Conservation (phyloP, 2,329 filamentous ascomycete species). For the Fusarium avenaceum region DNA sequence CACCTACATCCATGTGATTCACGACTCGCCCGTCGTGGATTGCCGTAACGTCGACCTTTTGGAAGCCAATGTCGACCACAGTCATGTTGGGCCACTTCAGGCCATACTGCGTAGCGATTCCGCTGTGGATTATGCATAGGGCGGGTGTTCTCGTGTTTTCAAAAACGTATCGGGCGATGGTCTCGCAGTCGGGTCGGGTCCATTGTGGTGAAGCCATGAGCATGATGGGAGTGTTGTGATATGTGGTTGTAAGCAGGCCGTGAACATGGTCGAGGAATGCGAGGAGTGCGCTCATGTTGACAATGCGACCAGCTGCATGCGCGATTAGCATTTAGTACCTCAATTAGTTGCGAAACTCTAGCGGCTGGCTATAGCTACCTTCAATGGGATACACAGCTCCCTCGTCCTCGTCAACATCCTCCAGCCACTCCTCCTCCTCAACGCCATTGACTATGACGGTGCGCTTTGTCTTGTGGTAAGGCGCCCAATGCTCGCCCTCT, state of each 20-base stretch:
- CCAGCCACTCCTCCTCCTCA: conserved; percentile 80
- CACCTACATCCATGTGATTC: conserved; percentile 75
- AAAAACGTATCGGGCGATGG: conserved; percentile 93
- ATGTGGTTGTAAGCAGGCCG: conserved; percentile 87
- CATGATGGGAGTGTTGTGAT: conserved; percentile 96
- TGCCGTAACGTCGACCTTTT: conserved; percentile 93
- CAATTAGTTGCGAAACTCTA: background rate
- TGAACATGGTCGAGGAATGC: conserved; percentile 94
- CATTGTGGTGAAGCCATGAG: conserved; percentile 91
- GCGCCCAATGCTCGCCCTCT: conserved; percentile 81
- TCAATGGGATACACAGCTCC: conserved; percentile 90
- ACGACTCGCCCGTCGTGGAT: conserved; percentile 83
- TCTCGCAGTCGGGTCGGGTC: conserved; percentile 89
- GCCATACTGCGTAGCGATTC: conserved; percentile 88
- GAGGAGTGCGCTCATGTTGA: conserved; percentile 92
- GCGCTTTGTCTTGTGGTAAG: conserved; percentile 80
- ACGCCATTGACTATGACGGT: conserved; percentile 65
- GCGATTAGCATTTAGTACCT: conserved; percentile 29
- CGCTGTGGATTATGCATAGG: conserved; percentile 90
- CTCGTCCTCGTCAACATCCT: conserved; percentile 88
- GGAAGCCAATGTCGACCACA: conserved; percentile 89
- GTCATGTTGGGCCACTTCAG: conserved; percentile 81
- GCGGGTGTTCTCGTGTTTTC: conserved; percentile 97
- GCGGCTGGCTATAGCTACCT: conserved; percentile 56
- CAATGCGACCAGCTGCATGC: conserved; percentile 78